Conservation (phyloP, 225 moss, liverwort and hornwort genomes). For the Bryoerythrophyllum caledonicum region DNA sequence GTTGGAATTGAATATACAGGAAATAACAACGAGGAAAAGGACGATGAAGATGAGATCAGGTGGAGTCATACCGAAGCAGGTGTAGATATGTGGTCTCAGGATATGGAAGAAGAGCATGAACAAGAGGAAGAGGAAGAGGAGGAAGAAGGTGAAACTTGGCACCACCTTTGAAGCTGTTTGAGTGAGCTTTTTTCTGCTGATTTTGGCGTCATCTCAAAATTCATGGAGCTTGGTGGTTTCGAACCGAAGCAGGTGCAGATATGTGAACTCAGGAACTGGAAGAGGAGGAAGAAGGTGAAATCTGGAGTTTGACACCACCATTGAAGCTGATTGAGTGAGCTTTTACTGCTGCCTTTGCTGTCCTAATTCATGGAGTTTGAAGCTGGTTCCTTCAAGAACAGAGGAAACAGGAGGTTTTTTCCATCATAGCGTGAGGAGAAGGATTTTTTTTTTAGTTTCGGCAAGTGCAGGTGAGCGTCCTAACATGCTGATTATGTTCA, state of each 20-base stretch:
- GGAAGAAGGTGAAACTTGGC: conserved; percentile 25
- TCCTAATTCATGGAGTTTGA: neutral
- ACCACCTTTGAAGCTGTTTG: conserved; percentile 16
- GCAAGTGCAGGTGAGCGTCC: conserved; percentile 22
- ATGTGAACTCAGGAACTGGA: too few species aligned
- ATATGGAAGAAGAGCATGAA: neutral
- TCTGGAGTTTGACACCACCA: too few species aligned
- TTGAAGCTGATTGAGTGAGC: too few species aligned
- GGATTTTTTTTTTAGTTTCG: neutral
- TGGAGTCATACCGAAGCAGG: conserved; percentile 35
- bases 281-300: too few species aligned
- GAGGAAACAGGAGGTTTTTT: conserved; percentile 5
- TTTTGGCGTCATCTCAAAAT: conserved; percentile 1
- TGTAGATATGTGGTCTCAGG: conserved; percentile 16
- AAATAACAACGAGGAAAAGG: conserved; percentile 27
- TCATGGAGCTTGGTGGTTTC: neutral
- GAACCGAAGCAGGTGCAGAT: too few species aligned
- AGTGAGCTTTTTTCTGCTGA: conserved; percentile 6
- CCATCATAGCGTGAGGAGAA: neutral
- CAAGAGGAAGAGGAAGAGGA: neutral
- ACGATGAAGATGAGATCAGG: conserved; percentile 30
- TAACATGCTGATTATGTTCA: neutral
- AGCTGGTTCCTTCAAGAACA: conserved; percentile 3
- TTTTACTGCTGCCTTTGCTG: too few species aligned
- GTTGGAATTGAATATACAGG: conserved; percentile 34